These are phyloP conservation scores for Candida khao-thaluensis DNA, from an alignment of 805 yeast genomes.

Conservation along the genomic window DNA sequence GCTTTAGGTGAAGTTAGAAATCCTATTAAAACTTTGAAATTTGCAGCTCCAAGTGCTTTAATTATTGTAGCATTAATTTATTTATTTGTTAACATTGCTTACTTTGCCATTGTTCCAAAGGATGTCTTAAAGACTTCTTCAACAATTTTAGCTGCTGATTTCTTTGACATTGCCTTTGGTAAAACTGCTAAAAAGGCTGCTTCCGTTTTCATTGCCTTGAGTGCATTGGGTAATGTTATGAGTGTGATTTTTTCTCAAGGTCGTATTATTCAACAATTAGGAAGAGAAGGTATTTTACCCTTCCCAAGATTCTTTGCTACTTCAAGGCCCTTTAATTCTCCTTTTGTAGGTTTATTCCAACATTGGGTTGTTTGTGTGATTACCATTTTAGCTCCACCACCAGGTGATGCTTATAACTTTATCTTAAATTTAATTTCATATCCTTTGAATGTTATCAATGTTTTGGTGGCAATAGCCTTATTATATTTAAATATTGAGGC, in stretches of 20 bases:
- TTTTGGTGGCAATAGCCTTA: conserved; percentile 61
- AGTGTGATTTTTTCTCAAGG: conserved; percentile 82
- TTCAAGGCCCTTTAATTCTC: conserved; percentile 70
- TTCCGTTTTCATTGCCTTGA: conserved; percentile 75
- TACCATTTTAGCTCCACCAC: conserved; percentile 77
- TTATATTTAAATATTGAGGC: conserved; percentile 55
- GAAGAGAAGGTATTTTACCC: conserved; percentile 79
- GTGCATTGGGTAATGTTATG: conserved; percentile 79
- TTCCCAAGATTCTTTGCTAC: conserved; percentile 69
- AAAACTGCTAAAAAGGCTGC: conserved; percentile 67
- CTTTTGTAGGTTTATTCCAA: conserved; percentile 68
- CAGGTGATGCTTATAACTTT: conserved; percentile 85
- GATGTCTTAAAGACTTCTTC: conserved; percentile 61
- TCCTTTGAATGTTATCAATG: conserved; percentile 75
- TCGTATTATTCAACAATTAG: conserved; percentile 75
- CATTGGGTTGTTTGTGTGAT: conserved; percentile 76
- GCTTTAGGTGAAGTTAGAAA: conserved; percentile 77
- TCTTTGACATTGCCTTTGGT: conserved; percentile 73
- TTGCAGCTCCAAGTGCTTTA: conserved; percentile 76
- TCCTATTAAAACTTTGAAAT: conserved; percentile 64
- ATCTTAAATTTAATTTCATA: conserved; percentile 76
- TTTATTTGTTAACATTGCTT: conserved; percentile 75
- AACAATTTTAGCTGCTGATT: conserved; percentile 70
- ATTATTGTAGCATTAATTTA: conserved; percentile 60
- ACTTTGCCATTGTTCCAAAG: conserved; percentile 77